Evolutionary conservation across 2,329 filamentous ascomycete species (phyloP).

Genomic region (Alternaria dauci): DNA sequence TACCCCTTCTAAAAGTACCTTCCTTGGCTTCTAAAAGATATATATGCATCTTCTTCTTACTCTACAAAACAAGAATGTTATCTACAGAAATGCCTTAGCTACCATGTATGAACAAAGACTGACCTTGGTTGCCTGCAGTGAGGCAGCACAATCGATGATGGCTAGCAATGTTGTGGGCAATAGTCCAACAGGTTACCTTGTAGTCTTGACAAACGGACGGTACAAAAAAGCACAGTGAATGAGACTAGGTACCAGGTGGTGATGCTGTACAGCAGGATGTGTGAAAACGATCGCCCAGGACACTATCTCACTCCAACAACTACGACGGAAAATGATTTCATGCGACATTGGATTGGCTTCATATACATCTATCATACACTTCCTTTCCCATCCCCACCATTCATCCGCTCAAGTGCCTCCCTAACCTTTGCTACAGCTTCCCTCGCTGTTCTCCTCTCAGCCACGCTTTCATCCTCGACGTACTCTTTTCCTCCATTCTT

Average conservation of each 20-base stretch:
- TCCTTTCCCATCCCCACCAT: constrained; percentile 21
- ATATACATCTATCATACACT: constrained; percentile 15
- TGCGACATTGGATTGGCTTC: background rate
- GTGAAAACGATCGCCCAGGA: background rate
- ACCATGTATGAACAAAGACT: background rate
- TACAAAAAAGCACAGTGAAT: background rate
- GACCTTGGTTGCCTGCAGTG: background rate
- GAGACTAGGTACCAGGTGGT: background rate
- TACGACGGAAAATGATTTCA: background rate
- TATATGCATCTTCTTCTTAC: background rate
- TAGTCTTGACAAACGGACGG: background rate
- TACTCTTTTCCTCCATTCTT: constrained; percentile 51
- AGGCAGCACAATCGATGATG: background rate
- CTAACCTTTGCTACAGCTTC: constrained; percentile 58
- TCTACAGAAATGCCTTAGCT: background rate
- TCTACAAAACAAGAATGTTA: background rate
- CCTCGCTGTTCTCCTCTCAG: constrained; percentile 52
- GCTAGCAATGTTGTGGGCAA: background rate
- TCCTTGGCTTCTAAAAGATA: background rate
- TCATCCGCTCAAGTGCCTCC: constrained; percentile 54
- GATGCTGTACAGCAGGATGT: background rate
- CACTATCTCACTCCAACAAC: background rate
- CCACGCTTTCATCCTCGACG: constrained; percentile 43
- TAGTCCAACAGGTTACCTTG: background rate
- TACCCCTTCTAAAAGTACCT: background rate